Evolutionary conservation across 768 basidiomycete genomes (phyloP), one percentile per base, ranked within the genome.

Genomic region (Lentinula aciculospora): DNA sequence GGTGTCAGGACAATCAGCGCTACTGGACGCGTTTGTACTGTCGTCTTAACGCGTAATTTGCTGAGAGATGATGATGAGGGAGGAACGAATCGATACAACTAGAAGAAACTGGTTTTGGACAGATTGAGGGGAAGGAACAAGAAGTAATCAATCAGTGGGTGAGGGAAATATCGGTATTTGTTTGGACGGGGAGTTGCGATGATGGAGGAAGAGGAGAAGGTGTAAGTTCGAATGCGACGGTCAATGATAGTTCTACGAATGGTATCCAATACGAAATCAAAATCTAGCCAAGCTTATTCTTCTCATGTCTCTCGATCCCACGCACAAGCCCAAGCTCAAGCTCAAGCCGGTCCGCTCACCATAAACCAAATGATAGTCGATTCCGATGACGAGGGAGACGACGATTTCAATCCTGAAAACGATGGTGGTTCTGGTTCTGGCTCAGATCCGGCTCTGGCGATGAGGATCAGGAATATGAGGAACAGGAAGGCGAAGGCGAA

Each of bases 351-450:
- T n/a, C 54, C 54, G 8, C 7, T 46, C 10, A 55, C 54, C 4
- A 55, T 55, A 23, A 55, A 34, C 44, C 54, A 55, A 34, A 37
- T 53, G 36, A 28, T 55, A 7, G 15, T 55, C 9, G 54, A 55
- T 34, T 46, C 56, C 1, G 56, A 57, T n/a, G 56, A 57, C 12
- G 56, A 57, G 12, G 45, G 42, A n/a, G 56, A 57, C 23, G 56
- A 13, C 4, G 42, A 42, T 46, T 44, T 56, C 28, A 29, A 29
- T 27, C 27, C 21, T 40, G 36, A 19, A 5, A 28, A 50, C 9
- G 28, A 40, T 44, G 84, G 71, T 83, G 3, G 69, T 87, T 23
- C 73, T 76, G 45, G 81, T 85, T 61, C 68, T 92, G 17, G 66
- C 1, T 48, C 27, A 29, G 48, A 5, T 29, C 50, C 19, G 34